A percentile compares a stretch with the other conserved stretches of the same genome.
Evolutionary conservation across 116 monocot species (phyloP).

Genomic region (Iris pallida): DNA sequence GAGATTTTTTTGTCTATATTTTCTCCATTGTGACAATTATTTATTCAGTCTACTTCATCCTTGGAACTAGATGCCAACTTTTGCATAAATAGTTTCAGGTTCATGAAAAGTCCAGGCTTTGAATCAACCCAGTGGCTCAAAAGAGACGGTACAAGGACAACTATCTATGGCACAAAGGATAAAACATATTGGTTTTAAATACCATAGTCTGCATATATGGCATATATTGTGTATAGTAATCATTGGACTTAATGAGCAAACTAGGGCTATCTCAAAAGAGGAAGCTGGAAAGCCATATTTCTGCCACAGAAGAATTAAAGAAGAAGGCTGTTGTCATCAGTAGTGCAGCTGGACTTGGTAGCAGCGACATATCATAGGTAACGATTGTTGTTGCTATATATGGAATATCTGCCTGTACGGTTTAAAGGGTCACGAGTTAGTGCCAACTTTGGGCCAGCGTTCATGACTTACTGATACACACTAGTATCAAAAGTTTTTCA

Average conservation of each 20-base stretch:
- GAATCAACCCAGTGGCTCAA: background rate
- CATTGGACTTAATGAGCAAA: background rate
- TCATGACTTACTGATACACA: too few species aligned
- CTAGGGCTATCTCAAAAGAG: slow-evolving; percentile 4
- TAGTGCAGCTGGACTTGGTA: background rate
- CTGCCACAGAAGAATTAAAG: background rate
- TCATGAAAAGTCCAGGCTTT: background rate
- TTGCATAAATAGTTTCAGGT: background rate
- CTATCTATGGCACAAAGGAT: background rate
- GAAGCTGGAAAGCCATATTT: slow-evolving; percentile 1
- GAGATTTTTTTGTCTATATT: background rate
- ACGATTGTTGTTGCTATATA: background rate
- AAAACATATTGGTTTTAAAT: background rate
- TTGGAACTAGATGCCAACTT: too few species aligned
- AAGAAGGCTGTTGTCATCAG: background rate
- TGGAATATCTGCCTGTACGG: background rate
- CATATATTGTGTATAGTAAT: too few species aligned
- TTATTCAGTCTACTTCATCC: too few species aligned
- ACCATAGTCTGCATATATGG: background rate
- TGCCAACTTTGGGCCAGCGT: too few species aligned
- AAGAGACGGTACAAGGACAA: background rate
- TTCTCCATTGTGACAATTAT: too few species aligned
- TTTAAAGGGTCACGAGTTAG: background rate
- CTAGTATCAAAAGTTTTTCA: too few species aligned
- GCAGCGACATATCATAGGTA: background rate